Conservation (phyloP, 2,329 filamentous ascomycete species). For the Pestalotiopsis sp. region DNA sequence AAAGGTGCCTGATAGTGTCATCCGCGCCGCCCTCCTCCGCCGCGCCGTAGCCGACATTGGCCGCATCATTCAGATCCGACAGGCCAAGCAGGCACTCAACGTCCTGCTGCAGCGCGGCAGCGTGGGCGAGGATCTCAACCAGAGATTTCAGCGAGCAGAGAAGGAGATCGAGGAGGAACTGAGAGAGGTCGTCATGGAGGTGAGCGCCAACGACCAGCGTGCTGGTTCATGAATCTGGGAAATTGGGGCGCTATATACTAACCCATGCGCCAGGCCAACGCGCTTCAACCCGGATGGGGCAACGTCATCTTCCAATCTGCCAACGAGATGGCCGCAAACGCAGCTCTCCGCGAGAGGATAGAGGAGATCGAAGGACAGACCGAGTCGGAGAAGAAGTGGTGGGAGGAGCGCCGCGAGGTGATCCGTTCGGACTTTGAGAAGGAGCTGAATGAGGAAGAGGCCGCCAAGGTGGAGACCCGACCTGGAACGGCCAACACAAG, state of each 20-base stretch:
- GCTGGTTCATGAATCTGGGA: neutral
- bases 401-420: constrained; percentile 78
- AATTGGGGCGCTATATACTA: neutral
- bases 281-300: constrained; percentile 86
- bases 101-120: constrained; percentile 85
- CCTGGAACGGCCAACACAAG: constrained; percentile 39
- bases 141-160: constrained; percentile 88
- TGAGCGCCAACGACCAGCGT: constrained; percentile 37
- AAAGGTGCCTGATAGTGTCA: constrained; percentile 77
- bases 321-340: constrained; percentile 92
- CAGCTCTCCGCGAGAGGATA: constrained; percentile 72
- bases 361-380: constrained; percentile 75
- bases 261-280: constrained; percentile 71
- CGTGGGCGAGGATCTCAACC: constrained; percentile 94
- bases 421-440: constrained; percentile 82
- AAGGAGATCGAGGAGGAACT: constrained; percentile 98
- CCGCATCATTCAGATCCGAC: constrained; percentile 85
- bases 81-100: constrained; percentile 84
- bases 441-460: constrained; percentile 72
- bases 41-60: constrained; percentile 92
- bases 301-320: constrained; percentile 96
- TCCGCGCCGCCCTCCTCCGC: constrained; percentile 86
- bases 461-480: constrained; percentile 39
- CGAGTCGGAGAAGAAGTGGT: constrained; percentile 82
- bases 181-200: constrained; percentile 90